Evolutionary conservation across 805 yeast genomes (phyloP).

Genomic region (Wickerhamomyces rabaulensis): DNA sequence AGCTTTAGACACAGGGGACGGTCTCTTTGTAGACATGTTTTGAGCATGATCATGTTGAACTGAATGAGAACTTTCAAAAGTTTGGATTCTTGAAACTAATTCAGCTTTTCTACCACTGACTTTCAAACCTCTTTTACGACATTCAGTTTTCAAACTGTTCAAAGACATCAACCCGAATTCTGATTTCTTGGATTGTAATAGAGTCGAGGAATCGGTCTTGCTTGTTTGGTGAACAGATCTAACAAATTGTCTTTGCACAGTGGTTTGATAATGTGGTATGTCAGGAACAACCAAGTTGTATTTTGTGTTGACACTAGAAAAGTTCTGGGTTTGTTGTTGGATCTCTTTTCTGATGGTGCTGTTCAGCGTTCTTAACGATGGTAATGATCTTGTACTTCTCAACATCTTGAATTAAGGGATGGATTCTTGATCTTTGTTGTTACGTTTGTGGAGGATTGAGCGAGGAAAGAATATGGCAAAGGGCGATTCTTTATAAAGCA

Average conservation of each 20-base stretch:
- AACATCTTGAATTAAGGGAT: slow-evolving; percentile 12
- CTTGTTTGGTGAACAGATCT: slow-evolving; percentile 27
- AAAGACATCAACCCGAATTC: slow-evolving; percentile 40
- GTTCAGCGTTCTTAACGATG: slow-evolving; percentile 18
- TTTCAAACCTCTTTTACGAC: slow-evolving; percentile 54
- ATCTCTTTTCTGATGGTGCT: slow-evolving; percentile 8
- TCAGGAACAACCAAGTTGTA: slow-evolving; percentile 19
- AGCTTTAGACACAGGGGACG: not conserved
- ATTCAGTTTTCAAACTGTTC: slow-evolving; percentile 50
- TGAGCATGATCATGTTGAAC: slow-evolving; percentile 1
- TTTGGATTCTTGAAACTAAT: slow-evolving; percentile 34
- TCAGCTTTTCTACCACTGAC: slow-evolving; percentile 60
- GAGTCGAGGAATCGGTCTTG: slow-evolving; percentile 22
- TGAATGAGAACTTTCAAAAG: slow-evolving; percentile 18
- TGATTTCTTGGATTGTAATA: slow-evolving; percentile 20
- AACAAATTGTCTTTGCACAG: slow-evolving; percentile 7
- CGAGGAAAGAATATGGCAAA: no score
- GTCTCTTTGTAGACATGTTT: slow-evolving; percentile 12
- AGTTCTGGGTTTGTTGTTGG: slow-evolving; percentile 8
- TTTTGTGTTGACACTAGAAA: slow-evolving; percentile 9
- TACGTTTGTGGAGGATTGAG: not conserved
- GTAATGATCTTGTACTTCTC: slow-evolving; percentile 26
- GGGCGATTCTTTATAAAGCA: no score
- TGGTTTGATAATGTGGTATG: slow-evolving; percentile 16
- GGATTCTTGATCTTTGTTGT: not conserved